Evolutionary conservation across 2,329 filamentous ascomycete genomes (phyloP).

Genomic region (Zymoseptoria crescenta): DNA sequence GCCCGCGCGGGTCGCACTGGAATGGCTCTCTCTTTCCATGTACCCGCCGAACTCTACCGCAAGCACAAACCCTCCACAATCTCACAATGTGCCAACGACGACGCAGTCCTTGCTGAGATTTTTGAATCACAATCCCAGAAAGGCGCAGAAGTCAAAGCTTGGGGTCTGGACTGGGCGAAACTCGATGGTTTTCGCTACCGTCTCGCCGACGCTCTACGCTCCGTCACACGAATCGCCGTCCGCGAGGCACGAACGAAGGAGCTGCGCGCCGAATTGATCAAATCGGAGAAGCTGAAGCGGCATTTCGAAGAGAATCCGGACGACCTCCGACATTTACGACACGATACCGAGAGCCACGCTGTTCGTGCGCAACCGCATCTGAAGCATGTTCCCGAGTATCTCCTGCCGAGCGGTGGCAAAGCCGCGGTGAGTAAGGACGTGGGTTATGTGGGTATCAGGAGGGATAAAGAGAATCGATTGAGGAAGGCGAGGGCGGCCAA

Average conservation of each 20-base stretch:
- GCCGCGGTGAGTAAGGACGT: constrained; percentile 58
- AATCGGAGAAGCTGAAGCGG: constrained; percentile 86
- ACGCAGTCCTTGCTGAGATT: constrained; percentile 74
- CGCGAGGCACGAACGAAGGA: constrained; percentile 85
- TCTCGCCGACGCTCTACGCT: constrained; percentile 82
- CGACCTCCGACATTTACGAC: constrained; percentile 76
- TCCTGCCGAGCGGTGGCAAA: constrained; percentile 68
- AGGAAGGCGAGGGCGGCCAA: constrained; percentile 37
- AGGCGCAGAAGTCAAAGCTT: constrained; percentile 76
- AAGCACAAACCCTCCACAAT: constrained; percentile 86
- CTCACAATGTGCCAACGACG: constrained; percentile 69
- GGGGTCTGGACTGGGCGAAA: constrained; percentile 89
- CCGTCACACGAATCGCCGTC: constrained; percentile 82
- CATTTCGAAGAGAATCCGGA: constrained; percentile 97
- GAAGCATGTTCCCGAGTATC: constrained; percentile 88
- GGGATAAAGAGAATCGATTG: constrained; percentile 43
- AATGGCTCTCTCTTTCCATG: constrained; percentile 91
- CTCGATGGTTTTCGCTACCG: constrained; percentile 92
- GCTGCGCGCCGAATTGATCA: constrained; percentile 79
- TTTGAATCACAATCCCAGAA: constrained; percentile 68
- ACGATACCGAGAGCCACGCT: constrained; percentile 80
- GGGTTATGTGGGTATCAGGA: constrained; percentile 65
- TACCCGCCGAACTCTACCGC: constrained; percentile 71
- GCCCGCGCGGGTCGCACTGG: constrained; percentile 84
- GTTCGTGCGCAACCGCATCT: constrained; percentile 81